These are phyloP conservation scores for Rhynchospora breviuscula DNA, from an alignment of 176 grass and related monocot species.

Conservation along the genomic window DNA sequence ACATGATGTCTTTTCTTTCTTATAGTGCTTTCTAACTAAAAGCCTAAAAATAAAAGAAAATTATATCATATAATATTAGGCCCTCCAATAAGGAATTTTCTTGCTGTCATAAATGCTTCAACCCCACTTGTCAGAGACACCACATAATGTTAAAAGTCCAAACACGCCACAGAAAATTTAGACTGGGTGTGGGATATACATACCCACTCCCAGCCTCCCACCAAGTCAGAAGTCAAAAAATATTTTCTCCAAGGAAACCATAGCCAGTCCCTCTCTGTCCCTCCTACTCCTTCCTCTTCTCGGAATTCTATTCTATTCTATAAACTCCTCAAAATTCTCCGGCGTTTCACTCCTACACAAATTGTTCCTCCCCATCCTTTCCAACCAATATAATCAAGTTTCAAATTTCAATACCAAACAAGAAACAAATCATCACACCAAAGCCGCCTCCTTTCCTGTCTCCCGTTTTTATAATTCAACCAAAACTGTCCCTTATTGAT, in stretches of 20 bases:
- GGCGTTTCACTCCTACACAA: background rate
- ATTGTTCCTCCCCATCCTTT: conserved; percentile 29
- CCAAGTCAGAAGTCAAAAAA: conserved; percentile 11
- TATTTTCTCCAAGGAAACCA: background rate
- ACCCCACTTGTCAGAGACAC: background rate
- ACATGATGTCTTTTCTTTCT: background rate
- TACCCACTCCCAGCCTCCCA: background rate
- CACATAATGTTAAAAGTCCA: background rate
- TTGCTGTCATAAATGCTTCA: background rate
- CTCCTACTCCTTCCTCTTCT: background rate
- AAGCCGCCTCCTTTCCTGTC: background rate
- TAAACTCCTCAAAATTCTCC: background rate
- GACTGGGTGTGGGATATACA: background rate
- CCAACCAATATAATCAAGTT: background rate
- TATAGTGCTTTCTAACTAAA: background rate
- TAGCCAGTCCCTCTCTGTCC: background rate
- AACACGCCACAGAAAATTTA: background rate
- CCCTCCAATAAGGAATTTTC: background rate
- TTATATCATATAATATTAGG: background rate
- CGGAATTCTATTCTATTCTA: background rate
- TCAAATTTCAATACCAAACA: background rate
- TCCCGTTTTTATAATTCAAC: too few relatives aligned
- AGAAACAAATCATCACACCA: background rate
- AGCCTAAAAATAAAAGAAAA: background rate
- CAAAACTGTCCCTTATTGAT: background rate